A percentile compares a stretch with the other conserved stretches of the same genome.
phyloP scores from a whole-genome alignment of 164 flowering plant genomes.

The Sextonia rubra region DNA sequence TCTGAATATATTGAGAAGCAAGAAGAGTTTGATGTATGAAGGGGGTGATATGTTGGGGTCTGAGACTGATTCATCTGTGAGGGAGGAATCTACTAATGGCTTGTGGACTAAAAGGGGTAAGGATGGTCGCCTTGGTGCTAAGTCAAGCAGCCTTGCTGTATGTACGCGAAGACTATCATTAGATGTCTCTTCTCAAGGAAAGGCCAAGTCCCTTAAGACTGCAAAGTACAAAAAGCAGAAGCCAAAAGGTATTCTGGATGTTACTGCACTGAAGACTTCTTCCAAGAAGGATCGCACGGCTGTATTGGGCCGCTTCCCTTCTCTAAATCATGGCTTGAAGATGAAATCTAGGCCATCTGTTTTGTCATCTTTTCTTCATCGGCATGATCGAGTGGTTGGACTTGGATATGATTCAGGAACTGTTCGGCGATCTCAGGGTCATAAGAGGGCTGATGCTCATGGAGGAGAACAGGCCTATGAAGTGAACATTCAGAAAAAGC shows the following conservation, averaged over 20 bases:
- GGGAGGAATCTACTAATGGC: constrained; percentile 51
- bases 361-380: constrained; percentile 21
- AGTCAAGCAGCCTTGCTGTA: constrained; percentile 25
- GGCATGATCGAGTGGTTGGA: constrained; percentile 19
- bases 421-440: constrained; percentile 29
- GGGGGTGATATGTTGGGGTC: constrained; percentile 29
- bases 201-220: constrained; percentile 13
- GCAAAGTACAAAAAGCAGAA: constrained; percentile 40
- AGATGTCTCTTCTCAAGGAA: constrained; percentile 33
- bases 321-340: constrained; percentile 13
- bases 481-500: constrained; percentile 35
- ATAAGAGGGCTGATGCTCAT: constrained; percentile 17
- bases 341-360: constrained; percentile 33
- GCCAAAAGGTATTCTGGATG: constrained; percentile 55
- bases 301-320: constrained; percentile 1
- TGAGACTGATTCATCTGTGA: constrained; percentile 56
- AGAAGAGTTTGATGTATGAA: constrained; percentile 59
- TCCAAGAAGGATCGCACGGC: constrained; percentile 21
- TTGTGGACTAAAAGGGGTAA: constrained; percentile 50
- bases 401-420: constrained; percentile 37
- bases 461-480: constrained; percentile 41
- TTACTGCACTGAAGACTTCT: constrained; percentile 33
- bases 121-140: constrained; percentile 29
- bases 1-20: constrained; percentile 44
- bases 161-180: constrained; percentile 28